phyloP scores from a whole-genome alignment of 2,329 filamentous ascomycete genomes.

The Scolecobasidium constrictum region DNA sequence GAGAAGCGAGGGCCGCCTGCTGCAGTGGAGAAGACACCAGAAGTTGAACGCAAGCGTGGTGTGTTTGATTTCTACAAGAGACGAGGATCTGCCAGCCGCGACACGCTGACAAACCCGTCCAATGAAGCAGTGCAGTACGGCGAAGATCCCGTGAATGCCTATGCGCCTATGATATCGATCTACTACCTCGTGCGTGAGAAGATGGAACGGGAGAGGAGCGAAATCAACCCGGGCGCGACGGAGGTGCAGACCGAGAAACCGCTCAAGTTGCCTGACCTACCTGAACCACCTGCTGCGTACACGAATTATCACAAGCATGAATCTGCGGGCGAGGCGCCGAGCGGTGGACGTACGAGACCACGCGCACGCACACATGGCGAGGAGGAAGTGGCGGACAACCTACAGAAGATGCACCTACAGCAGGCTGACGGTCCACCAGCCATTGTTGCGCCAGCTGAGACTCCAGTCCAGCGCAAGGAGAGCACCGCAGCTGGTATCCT shows the following conservation, averaged over 20 bases:
- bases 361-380: slow-evolving; percentile 89
- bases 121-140: slow-evolving; percentile 74
- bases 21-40: slow-evolving; percentile 36
- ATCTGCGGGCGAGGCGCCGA: slow-evolving; percentile 79
- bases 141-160: slow-evolving; percentile 83
- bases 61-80: slow-evolving; percentile 98
- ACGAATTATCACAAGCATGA: slow-evolving; percentile 80
- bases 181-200: slow-evolving; percentile 97
- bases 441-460: slow-evolving; percentile 42
- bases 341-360: slow-evolving; percentile 70
- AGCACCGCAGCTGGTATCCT: slow-evolving; percentile 76
- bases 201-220: slow-evolving; percentile 61
- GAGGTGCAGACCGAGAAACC: slow-evolving; percentile 46
- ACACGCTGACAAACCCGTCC: slow-evolving; percentile 76
- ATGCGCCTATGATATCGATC: slow-evolving; percentile 80
- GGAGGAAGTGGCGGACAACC: slow-evolving; percentile 68
- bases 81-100: slow-evolving; percentile 80
- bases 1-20: slow-evolving; percentile 46
- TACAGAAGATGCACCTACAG: slow-evolving; percentile 53
- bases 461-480: slow-evolving; percentile 53
- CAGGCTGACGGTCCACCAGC: slow-evolving; percentile 37
- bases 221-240: slow-evolving; percentile 48
- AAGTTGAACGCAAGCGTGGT: slow-evolving; percentile 69
- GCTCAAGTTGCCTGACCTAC: slow-evolving; percentile 60
- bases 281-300: slow-evolving; percentile 68